Conservation (phyloP, 2,329 filamentous ascomycete genomes). For the Pseudogymnoascus sp. region DNA sequence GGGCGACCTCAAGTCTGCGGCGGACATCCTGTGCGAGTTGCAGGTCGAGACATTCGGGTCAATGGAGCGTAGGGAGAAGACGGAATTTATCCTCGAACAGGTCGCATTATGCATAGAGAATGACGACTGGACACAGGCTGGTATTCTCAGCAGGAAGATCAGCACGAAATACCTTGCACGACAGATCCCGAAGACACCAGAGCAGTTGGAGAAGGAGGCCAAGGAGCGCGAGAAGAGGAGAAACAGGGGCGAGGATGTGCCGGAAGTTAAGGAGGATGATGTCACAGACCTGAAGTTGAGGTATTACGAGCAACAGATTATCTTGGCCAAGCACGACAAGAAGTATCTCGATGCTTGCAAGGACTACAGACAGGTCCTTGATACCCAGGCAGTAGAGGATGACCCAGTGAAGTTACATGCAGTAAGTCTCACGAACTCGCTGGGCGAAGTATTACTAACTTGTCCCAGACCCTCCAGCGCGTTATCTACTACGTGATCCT, state of each 20-base stretch:
- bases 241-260: constrained; percentile 71
- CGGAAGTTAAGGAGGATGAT: constrained; percentile 74
- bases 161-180: constrained; percentile 86
- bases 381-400: constrained; percentile 91
- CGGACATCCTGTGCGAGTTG: constrained; percentile 91
- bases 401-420: constrained; percentile 79
- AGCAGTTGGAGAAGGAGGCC: constrained; percentile 84
- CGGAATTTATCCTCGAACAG: constrained; percentile 95
- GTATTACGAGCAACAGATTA: constrained; percentile 97
- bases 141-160: constrained; percentile 92
- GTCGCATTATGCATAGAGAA: constrained; percentile 92
- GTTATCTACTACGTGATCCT: constrained; percentile 98
- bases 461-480: constrained; percentile 72
- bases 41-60: constrained; percentile 99
- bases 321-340: constrained; percentile 89
- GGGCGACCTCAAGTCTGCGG: constrained; percentile 82
- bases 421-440: constrained; percentile 46
- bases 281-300: constrained; percentile 92
- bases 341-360: constrained; percentile 98
- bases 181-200: constrained; percentile 83
- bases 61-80: constrained; percentile 96
- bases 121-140: constrained; percentile 92
- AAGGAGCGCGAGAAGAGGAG: constrained; percentile 84
- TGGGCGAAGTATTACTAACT: constrained; percentile 18
- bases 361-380: constrained; percentile 91